These are phyloP conservation scores for Stemphylium vesicarium DNA, from an alignment of 2,329 filamentous ascomycete genomes.

Conservation along the genomic window DNA sequence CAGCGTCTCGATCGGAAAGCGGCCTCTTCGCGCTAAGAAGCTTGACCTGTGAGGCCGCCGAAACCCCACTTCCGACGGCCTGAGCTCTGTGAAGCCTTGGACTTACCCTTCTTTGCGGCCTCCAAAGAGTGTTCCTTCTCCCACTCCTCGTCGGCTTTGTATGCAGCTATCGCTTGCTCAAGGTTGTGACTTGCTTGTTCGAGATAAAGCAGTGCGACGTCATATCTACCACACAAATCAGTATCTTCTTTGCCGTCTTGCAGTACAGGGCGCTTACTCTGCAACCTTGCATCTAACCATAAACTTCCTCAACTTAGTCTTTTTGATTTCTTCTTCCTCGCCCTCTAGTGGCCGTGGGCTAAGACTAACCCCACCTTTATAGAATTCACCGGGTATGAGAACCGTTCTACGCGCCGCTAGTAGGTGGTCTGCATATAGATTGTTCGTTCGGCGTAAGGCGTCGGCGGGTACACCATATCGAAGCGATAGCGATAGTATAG, in stretches of 20 bases:
- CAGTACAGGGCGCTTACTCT: constrained; percentile 62
- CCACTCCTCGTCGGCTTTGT: constrained; percentile 76
- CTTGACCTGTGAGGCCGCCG: constrained; percentile 47
- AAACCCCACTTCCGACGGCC: constrained; percentile 46
- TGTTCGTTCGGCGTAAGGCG: constrained; percentile 70
- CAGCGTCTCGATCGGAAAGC: neutral
- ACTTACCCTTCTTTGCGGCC: constrained; percentile 54
- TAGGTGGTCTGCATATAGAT: constrained; percentile 73
- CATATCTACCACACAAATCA: constrained; percentile 60
- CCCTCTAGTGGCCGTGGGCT: constrained; percentile 75
- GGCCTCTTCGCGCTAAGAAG: constrained; percentile 26
- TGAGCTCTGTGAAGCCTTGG: constrained; percentile 31
- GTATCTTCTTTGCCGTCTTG: constrained; percentile 15
- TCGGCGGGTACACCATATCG: constrained; percentile 72
- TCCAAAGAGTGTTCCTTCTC: constrained; percentile 70
- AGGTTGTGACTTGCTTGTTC: constrained; percentile 73
- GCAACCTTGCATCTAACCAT: constrained; percentile 80
- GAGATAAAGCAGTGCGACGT: constrained; percentile 76
- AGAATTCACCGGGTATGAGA: constrained; percentile 73
- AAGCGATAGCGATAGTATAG: constrained; percentile 70
- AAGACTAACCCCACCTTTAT: constrained; percentile 70
- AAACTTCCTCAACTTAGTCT: constrained; percentile 73
- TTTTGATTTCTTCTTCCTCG: constrained; percentile 75
- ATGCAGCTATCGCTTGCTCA: constrained; percentile 67
- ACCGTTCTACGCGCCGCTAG: constrained; percentile 72